Evolutionary conservation across 176 grass and related monocot species (phyloP), one percentile per base, ranked within the genome.

Genomic region (Aegilops sharonensis): DNA sequence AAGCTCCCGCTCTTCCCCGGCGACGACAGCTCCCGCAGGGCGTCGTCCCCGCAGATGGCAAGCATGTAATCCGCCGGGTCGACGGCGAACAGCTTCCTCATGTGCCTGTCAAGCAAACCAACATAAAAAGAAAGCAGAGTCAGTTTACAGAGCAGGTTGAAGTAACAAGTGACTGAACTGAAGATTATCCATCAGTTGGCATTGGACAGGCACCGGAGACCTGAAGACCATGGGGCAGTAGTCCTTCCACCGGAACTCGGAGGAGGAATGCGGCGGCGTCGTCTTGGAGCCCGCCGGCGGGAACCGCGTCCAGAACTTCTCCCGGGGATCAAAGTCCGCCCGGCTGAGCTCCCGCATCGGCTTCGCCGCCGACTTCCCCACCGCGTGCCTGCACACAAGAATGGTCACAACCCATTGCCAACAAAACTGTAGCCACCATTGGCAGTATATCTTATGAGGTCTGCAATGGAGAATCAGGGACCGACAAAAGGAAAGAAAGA

Each of bases 1-100:
- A 94, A 94, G 50, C 94, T 90, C 82, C 94, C 94, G 61, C 94
- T 97, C 81, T 97, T 97, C 4, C 94, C 94, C 0, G 92, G 92
- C 0, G 92, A 97, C 6, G 94, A 94, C 17, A 94, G 85, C 67
- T 90, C 94, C 54, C 90, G 54, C 29, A 97, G 81, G 20, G 92
- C 94, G 8, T 87, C 92, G 1, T 94, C 82, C 47, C 92, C 94
- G 6, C 94, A 93, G 25, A 96, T 90, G 11, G 94, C 93, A 27
- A 90, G 72, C 94, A 96, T 93, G 37, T 96, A 96, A 50, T 96
- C 91, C 18, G 64, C 91, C 29, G 94, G 90, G 60, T 92, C 88
- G 29, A 97, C 88, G 43, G 79, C 80, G 86, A 97, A 97, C 52
- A 97, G 67, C 87, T 92, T 90, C 57, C 89, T 85, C 72, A 96